These are phyloP conservation scores for Eucalyptus erythrocorys DNA, from an alignment of 345 rosid species.

Conservation along the genomic window DNA sequence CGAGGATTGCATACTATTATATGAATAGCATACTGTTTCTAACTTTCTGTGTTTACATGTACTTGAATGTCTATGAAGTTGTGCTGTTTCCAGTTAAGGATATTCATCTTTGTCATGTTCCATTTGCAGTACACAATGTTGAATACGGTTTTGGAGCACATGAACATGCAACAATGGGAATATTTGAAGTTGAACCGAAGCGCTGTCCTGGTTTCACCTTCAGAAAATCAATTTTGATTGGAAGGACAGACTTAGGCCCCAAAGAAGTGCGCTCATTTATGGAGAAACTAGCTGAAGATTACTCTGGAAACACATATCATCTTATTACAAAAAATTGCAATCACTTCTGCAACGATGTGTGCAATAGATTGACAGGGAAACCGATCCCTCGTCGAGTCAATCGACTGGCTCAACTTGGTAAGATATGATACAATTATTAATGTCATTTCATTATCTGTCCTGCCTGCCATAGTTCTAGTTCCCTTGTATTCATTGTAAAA, in stretches of 20 bases:
- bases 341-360: slow-evolving; percentile 89
- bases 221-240: slow-evolving; percentile 81
- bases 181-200: slow-evolving; percentile 88
- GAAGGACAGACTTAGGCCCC: slow-evolving; percentile 74
- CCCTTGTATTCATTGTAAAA: not conserved
- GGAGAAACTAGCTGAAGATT: slow-evolving; percentile 79
- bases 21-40: not conserved
- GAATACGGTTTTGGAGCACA: slow-evolving; percentile 98
- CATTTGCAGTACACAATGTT: slow-evolving; percentile 58
- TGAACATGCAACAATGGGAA: slow-evolving; percentile 67
- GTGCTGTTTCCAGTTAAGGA: not conserved
- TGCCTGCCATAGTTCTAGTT: not conserved
- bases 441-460: not conserved
- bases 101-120: not conserved
- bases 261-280: slow-evolving; percentile 60
- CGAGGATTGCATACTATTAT: not conserved
- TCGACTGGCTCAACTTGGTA: slow-evolving; percentile 94
- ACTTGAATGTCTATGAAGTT: not conserved
- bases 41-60: not conserved
- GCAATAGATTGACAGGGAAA: slow-evolving; percentile 55
- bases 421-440: not conserved
- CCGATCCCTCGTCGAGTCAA: slow-evolving; percentile 92
- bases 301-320: slow-evolving; percentile 67
- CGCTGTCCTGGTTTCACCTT: slow-evolving; percentile 85
- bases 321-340: slow-evolving; percentile 92